These are phyloP conservation scores for Zygotorulaspora florentina DNA, from an alignment of 805 yeast genomes.

Conservation along the genomic window DNA sequence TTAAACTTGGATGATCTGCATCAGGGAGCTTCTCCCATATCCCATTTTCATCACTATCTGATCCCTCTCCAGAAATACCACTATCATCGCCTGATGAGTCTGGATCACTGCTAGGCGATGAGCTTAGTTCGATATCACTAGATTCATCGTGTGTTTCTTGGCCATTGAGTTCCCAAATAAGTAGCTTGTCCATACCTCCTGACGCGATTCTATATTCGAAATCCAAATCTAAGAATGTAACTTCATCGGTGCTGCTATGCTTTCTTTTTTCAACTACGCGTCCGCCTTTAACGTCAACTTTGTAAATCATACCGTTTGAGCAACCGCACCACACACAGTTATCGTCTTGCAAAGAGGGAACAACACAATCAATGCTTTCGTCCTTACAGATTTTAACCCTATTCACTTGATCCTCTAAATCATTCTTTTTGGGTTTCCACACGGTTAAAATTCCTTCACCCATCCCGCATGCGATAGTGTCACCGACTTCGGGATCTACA, in stretches of 20 bases:
- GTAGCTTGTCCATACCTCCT: constrained; percentile 78
- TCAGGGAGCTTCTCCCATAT: background rate
- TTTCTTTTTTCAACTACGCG: constrained; percentile 59
- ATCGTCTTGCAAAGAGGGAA: constrained; percentile 46
- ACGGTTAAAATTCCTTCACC: constrained; percentile 85
- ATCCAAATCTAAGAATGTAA: constrained; percentile 72
- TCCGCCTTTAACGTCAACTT: constrained; percentile 62
- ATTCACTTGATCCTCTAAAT: constrained; percentile 70
- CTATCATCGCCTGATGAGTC: constrained; percentile 14
- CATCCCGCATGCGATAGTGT: constrained; percentile 74
- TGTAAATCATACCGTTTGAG: constrained; percentile 67
- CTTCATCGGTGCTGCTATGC: constrained; percentile 72
- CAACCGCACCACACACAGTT: constrained; percentile 72
- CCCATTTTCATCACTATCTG: background rate
- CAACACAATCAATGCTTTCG: constrained; percentile 69
- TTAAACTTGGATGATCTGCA: background rate
- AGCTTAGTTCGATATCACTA: constrained; percentile 6
- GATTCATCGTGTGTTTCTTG: constrained; percentile 32
- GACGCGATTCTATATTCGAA: constrained; percentile 71
- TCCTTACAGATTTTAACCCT: constrained; percentile 65
- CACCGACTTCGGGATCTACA: constrained; percentile 59
- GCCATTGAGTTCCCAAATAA: constrained; percentile 59
- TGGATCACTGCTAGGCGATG: constrained; percentile 13
- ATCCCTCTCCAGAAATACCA: constrained; percentile 4
- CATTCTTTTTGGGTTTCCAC: constrained; percentile 74